Evolutionary conservation across 495 filamentous ascomycete species (phyloP).

Genomic region (Halenospora varia): DNA sequence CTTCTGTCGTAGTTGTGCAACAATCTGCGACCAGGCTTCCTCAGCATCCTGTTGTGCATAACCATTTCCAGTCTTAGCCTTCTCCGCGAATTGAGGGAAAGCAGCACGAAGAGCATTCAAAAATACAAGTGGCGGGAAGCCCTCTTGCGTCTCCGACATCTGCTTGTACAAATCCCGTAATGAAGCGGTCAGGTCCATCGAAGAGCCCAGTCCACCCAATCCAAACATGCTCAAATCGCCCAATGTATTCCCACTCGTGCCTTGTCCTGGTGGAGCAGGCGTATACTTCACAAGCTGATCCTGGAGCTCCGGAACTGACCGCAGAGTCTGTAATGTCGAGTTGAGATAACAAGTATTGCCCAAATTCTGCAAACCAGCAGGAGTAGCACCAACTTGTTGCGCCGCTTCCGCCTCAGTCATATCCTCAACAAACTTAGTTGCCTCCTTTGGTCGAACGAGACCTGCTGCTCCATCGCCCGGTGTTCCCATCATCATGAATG

Average conservation of each 20-base stretch:
- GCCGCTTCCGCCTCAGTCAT: conserved; percentile 96
- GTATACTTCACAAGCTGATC: conserved; percentile 70
- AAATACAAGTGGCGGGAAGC: conserved; percentile 82
- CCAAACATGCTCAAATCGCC: conserved; percentile 31
- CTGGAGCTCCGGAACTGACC: conserved; percentile 88
- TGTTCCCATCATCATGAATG: conserved; percentile 96
- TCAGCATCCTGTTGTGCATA: conserved; percentile 97
- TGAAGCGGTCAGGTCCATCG: conserved; percentile 71
- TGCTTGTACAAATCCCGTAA: conserved; percentile 86
- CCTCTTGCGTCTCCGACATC: conserved; percentile 89
- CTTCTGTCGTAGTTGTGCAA: conserved; percentile 79
- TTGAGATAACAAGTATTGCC: conserved; percentile 99
- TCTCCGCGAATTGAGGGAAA: conserved; percentile 94
- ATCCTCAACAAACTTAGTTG: conserved; percentile 87
- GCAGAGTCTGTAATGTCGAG: conserved; percentile 85
- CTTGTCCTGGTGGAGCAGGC: conserved; percentile 29
- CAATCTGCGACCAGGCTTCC: conserved; percentile 95
- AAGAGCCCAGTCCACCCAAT: conserved; percentile 46
- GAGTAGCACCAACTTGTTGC: conserved; percentile 73
- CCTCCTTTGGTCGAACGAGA: conserved; percentile 73
- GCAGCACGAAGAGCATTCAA: conserved; percentile 72
- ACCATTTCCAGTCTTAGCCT: conserved; percentile 71
- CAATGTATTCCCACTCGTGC: conserved; percentile 13
- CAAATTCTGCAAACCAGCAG: conserved; percentile 86
- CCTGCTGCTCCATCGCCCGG: conserved; percentile 45